Conservation (phyloP, 2,329 filamentous ascomycete species). For the Colletotrichum tamarilloi region DNA sequence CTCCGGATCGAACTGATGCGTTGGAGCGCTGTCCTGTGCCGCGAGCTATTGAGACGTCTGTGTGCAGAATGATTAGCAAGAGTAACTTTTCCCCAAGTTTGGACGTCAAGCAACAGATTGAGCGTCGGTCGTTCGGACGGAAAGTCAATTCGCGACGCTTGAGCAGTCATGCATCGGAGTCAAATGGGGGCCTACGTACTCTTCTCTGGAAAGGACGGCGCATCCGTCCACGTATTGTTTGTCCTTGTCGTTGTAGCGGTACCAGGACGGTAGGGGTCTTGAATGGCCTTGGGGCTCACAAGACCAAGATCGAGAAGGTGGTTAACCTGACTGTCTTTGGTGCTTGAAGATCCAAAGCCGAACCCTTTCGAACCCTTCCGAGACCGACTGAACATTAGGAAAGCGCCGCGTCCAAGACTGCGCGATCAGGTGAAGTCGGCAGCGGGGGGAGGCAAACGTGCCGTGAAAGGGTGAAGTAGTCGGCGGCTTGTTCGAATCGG, state of each 20-base stretch:
- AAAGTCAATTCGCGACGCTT: not conserved
- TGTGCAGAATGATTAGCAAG: constrained; percentile 15
- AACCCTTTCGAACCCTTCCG: constrained; percentile 34
- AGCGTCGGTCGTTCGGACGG: not conserved
- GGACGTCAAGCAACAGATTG: not conserved
- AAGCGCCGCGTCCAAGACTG: not conserved
- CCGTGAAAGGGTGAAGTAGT: not conserved
- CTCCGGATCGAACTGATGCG: constrained; percentile 47
- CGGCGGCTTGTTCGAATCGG: constrained; percentile 12
- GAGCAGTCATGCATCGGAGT: not conserved
- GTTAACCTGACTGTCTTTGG: constrained; percentile 29
- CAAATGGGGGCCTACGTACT: constrained; percentile 45
- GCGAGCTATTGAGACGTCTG: constrained; percentile 43
- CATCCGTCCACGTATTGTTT: constrained; percentile 38
- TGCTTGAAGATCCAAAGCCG: constrained; percentile 33
- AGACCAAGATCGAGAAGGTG: constrained; percentile 35
- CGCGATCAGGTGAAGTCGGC: constrained; percentile 7
- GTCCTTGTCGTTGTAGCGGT: constrained; percentile 28
- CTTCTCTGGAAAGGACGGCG: constrained; percentile 52
- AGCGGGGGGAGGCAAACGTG: not conserved
- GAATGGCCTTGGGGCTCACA: constrained; percentile 30
- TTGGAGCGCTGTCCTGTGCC: constrained; percentile 44
- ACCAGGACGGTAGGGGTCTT: constrained; percentile 32
- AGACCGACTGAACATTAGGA: constrained; percentile 34
- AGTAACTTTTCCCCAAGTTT: not conserved